Percentiles rank a stretch among this genome's conserved stretches.
Conservation (phyloP, 768 basidiomycete species). For the Lentinus brumalis region DNA sequence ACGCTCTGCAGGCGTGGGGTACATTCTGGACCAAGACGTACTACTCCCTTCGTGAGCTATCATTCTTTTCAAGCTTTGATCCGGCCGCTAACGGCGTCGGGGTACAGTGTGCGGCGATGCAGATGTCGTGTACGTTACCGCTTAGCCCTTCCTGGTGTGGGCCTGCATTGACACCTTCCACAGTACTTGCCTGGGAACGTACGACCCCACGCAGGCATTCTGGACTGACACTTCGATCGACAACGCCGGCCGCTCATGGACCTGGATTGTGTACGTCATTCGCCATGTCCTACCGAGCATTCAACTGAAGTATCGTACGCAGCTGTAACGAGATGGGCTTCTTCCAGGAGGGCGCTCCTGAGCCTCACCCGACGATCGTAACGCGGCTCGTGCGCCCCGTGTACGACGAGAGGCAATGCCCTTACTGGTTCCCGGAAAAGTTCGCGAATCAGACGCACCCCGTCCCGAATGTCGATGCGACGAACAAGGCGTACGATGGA, state of each 20-base stretch:
- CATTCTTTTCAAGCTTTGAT: not conserved
- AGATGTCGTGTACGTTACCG: constrained; percentile 48
- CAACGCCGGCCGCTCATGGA: constrained; percentile 64
- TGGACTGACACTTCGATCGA: constrained; percentile 61
- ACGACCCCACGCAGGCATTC: constrained; percentile 38
- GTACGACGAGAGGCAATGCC: constrained; percentile 73
- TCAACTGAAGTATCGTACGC: not conserved
- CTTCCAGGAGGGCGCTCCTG: constrained; percentile 42
- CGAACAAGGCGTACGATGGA: constrained; percentile 56
- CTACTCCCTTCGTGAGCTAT: constrained; percentile 44
- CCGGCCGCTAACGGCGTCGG: constrained; percentile 4
- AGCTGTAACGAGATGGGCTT: constrained; percentile 75
- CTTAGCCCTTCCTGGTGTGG: not conserved
- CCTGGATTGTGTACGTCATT: constrained; percentile 59
- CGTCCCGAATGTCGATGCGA: constrained; percentile 42
- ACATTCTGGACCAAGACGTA: constrained; percentile 54
- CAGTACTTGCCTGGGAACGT: constrained; percentile 44
- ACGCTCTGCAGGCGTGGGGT: constrained; percentile 64
- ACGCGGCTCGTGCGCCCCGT: constrained; percentile 54
- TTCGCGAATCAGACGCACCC: constrained; percentile 44
- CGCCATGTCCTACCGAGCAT: not conserved
- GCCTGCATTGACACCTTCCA: not conserved
- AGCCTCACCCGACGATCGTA: constrained; percentile 46
- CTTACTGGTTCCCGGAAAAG: constrained; percentile 62
- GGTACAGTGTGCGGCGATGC: constrained; percentile 51